Evolutionary conservation across 306 rosid species (phyloP), one percentile per base, ranked within the genome.

Genomic region (Canavalia gladiata): DNA sequence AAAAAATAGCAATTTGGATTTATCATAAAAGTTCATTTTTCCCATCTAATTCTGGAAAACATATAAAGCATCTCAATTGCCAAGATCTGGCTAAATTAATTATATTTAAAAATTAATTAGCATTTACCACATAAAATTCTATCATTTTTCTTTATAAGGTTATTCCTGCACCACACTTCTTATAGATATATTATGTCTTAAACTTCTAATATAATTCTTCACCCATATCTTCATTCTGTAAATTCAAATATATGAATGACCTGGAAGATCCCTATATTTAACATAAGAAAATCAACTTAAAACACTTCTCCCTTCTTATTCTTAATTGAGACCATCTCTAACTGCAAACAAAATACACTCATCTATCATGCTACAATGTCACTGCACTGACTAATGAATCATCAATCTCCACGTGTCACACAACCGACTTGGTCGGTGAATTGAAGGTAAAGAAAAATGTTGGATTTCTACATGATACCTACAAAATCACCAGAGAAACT

Each of bases 401-500:
- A 29, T 56, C 35, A 56, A 56, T 56, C 30, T 55, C 63, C 34
- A 56, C 63, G 29, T 56, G 60, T 18, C 25, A 18, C 31, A 55
- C 45, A 75, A 75, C 59, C 30, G 35, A 56, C 68, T 41, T 41
- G 31, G 31, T 4, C 5, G 43, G 34, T 58, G 30, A 30, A 30
- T 58, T 4, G 46, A 34, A 75, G 33, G 72, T 46, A 8, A 60
- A 33, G 45, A 60, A 4, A 18, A 42, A 12, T 8, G 33, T 33
- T n/a, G 28, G 37, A 13, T 35, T 76, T 35, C 31, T 18, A 18
- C 37, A 63, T 50, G n/a, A 50, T 49, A 18, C 25, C 73, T 10
- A 50, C 3, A 49, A 43, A 76, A 6, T 76, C 51, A 50, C 74
- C 65, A 42, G 47, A 55, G 18, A 51, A 66, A n/a, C 69, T 3